These are phyloP conservation scores for Guadua angustifolia DNA, from an alignment of 176 grass and related monocot genomes.

Conservation along the genomic window DNA sequence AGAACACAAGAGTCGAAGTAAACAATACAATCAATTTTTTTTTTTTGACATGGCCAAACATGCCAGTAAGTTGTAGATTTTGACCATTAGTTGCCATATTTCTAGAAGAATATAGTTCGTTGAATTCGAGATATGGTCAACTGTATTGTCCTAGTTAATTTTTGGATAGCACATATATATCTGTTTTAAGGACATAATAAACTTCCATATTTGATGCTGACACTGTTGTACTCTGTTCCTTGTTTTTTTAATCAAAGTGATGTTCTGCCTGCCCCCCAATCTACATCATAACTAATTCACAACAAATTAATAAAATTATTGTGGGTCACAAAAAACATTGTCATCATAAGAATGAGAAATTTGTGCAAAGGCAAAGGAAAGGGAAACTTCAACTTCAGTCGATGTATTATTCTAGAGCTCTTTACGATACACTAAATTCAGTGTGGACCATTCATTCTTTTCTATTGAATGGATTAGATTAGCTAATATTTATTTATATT, in stretches of 20 bases:
- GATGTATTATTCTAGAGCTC: not conserved
- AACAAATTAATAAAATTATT: too few relatives aligned
- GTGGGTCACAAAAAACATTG: too few relatives aligned
- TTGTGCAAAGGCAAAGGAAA: conserved; percentile 18
- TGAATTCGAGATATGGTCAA: conserved; percentile 26
- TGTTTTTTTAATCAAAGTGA: not conserved
- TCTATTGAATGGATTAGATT: too few relatives aligned
- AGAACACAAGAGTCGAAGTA: not conserved
- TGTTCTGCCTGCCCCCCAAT: not conserved
- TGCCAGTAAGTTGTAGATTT: not conserved
- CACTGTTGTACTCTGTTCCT: not conserved
- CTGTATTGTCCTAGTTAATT: not conserved
- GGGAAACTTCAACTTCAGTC: conserved; percentile 7
- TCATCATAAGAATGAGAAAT: not conserved
- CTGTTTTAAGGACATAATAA: conserved; percentile 10
- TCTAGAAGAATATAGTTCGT: conserved; percentile 4
- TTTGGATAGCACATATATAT: not conserved
- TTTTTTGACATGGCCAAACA: not conserved
- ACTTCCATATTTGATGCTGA: not conserved
- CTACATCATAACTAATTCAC: too few relatives aligned
- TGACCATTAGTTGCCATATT: conserved; percentile 6
- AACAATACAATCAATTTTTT: not conserved
- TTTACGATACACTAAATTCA: too few relatives aligned
- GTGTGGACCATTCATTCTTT: too few relatives aligned
- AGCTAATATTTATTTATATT: too few relatives aligned